phyloP scores from a whole-genome alignment of 179 eudicot genomes.

The Beta macrorhiza region DNA sequence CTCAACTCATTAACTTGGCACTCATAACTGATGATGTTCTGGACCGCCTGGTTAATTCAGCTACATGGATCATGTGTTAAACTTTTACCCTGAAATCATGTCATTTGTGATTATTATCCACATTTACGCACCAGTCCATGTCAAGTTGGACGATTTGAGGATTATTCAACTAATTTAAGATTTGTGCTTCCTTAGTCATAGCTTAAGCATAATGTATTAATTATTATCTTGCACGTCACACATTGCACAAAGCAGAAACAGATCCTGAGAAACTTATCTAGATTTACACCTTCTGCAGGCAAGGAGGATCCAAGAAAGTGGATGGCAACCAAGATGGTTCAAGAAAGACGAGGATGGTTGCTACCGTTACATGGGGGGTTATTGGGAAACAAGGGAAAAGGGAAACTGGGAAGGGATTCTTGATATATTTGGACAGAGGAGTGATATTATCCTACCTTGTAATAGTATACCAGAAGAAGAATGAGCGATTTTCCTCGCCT shows the following conservation, averaged over 20 bases:
- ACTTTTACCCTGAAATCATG: background rate
- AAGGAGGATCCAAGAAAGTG: conserved; percentile 88
- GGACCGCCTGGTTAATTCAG: background rate
- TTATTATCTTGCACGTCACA: background rate
- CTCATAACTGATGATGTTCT: background rate
- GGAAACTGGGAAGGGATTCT: conserved; percentile 69
- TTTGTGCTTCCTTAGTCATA: background rate
- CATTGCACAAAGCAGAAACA: background rate
- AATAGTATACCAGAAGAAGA: conserved; percentile 40
- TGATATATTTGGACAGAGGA: conserved; percentile 70
- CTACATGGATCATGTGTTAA: background rate
- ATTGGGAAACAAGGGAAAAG: conserved; percentile 89
- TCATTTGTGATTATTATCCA: background rate
- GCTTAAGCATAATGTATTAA: background rate
- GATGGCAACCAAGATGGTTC: conserved; percentile 98
- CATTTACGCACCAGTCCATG: background rate
- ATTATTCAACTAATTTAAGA: background rate
- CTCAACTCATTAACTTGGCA: too few relatives aligned
- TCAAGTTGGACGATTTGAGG: background rate
- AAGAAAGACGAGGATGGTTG: conserved; percentile 83
- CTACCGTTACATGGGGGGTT: conserved; percentile 76
- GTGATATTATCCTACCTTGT: conserved; percentile 31
- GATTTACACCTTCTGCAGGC: conserved; percentile 50
- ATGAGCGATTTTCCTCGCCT: conserved; percentile 21
- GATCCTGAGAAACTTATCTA: background rate